These are phyloP conservation scores for Akanthomyces lecanii DNA, from an alignment of 2,329 filamentous ascomycete species.

Conservation along the genomic window DNA sequence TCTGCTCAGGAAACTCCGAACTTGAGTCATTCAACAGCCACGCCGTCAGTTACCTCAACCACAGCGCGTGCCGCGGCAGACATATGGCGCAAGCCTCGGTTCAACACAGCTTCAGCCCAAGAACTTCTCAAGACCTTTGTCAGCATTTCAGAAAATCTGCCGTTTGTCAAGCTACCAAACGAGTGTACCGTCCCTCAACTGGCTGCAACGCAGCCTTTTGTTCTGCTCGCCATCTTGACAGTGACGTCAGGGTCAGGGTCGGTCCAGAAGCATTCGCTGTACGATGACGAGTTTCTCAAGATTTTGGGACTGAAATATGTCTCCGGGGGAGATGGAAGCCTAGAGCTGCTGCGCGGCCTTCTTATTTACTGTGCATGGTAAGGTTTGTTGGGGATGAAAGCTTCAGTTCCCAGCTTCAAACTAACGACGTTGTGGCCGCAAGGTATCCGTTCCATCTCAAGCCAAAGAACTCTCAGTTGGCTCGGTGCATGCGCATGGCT, in stretches of 20 bases:
- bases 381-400: not conserved
- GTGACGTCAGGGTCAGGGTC: constrained; percentile 6
- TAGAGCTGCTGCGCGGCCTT: constrained; percentile 7
- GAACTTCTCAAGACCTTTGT: not conserved
- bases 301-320: constrained; percentile 12
- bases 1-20: not conserved
- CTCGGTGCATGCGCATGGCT: constrained; percentile 13
- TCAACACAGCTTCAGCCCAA: constrained; percentile 12
- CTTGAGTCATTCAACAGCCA: not conserved
- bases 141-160: not conserved
- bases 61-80: constrained; percentile 12
- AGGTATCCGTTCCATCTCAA: constrained; percentile 16
- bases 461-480: constrained; percentile 10
- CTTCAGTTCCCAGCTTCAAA: too few relatives aligned
- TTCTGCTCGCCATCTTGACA: constrained; percentile 14
- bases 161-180: not conserved
- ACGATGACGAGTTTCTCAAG: constrained; percentile 16
- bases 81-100: constrained; percentile 15
- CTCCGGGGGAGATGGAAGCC: constrained; percentile 4
- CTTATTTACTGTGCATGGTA: constrained; percentile 16
- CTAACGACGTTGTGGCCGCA: not conserved
- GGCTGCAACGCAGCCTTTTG: constrained; percentile 13
- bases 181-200: constrained; percentile 4
- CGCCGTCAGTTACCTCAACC: constrained; percentile 7
- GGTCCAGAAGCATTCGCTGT: constrained; percentile 10